phyloP scores from a whole-genome alignment of 768 basidiomycete species.

The Porpolomopsis calyptriformis region DNA sequence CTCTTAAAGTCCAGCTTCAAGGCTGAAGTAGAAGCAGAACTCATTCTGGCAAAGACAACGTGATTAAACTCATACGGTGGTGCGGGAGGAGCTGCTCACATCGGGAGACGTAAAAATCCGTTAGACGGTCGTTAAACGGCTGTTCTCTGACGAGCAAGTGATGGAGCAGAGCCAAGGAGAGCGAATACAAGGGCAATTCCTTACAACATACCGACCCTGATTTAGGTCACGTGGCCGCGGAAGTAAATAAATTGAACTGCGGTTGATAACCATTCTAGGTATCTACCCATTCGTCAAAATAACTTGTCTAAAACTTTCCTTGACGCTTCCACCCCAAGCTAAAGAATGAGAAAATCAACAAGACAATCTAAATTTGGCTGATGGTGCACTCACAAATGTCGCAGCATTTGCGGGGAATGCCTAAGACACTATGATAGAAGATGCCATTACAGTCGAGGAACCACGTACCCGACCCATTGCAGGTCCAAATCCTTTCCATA shows the following conservation, averaged over 20 bases:
- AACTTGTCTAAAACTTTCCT: constrained; percentile 70
- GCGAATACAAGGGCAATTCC: too few relatives aligned
- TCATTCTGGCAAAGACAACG: constrained; percentile 7
- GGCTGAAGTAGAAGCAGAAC: constrained; percentile 8
- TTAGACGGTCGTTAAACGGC: too few relatives aligned
- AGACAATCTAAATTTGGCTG: constrained; percentile 4
- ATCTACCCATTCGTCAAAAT: constrained; percentile 25
- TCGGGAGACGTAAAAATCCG: too few relatives aligned
- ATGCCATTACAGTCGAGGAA: neutral
- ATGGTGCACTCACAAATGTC: constrained; percentile 58
- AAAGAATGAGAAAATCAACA: constrained; percentile 15
- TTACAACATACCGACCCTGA: neutral
- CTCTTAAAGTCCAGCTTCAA: constrained; percentile 8
- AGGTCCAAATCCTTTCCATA: constrained; percentile 97
- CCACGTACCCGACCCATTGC: constrained; percentile 83
- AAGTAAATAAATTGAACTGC: too few relatives aligned
- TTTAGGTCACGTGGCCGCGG: neutral
- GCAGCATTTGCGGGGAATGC: constrained; percentile 98
- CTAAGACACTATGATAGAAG: constrained; percentile 24
- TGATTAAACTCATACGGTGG: too few relatives aligned
- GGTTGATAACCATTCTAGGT: too few relatives aligned
- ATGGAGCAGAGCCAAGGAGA: too few relatives aligned
- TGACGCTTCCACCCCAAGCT: constrained; percentile 90
- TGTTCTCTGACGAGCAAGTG: too few relatives aligned
- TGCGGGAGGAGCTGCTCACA: too few relatives aligned